Percentiles rank a stretch among this genome's conserved stretches.
These are phyloP conservation scores for Umbilicus rupestris DNA, from an alignment of 164 flowering plant genomes.

Conservation along the genomic window DNA sequence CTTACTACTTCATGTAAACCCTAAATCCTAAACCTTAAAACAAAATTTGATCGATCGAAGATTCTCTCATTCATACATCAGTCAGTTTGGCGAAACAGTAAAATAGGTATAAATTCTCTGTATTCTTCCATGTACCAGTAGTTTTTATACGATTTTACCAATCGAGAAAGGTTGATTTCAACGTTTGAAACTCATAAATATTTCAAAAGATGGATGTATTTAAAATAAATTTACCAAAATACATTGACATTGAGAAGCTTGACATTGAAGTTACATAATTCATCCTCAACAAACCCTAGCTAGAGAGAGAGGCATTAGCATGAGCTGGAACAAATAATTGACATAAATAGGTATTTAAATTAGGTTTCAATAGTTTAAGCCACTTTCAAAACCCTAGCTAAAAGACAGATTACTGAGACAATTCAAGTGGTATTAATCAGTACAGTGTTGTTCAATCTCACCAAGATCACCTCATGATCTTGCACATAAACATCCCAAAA, in stretches of 20 bases:
- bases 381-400: conserved; percentile 2
- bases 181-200: no score
- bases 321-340: background rate
- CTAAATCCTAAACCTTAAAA: no score
- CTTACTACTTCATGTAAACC: no score
- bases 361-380: background rate
- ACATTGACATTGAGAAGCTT: background rate
- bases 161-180: no score
- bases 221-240: no score
- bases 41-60: no score
- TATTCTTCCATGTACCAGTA: no score
- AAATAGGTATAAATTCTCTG: no score
- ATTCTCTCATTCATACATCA: no score
- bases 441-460: conserved; percentile 3
- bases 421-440: background rate
- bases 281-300: background rate
- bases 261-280: background rate
- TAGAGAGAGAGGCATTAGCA: background rate
- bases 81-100: no score
- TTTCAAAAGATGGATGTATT: no score
- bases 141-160: no score
- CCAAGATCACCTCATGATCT: background rate
- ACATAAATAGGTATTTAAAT: background rate
- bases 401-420: conserved; percentile 6
- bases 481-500: background rate